Base-by-base conservation (phyloP, 2,329 filamentous ascomycete species). In the Dendrostoma leiphaemia region DNA sequence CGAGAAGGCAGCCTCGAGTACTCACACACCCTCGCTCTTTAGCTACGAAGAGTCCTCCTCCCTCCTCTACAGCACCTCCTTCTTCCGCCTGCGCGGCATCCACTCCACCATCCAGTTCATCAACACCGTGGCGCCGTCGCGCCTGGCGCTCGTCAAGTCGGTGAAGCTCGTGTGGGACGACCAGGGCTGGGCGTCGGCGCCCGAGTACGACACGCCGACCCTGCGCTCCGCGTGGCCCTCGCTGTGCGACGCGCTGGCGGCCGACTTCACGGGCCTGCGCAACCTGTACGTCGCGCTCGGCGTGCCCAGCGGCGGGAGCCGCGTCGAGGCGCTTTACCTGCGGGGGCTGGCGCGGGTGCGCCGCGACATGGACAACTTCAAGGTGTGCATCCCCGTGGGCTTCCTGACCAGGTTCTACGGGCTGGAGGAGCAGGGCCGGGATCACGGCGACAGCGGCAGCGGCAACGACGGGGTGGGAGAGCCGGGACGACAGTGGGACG, bases 21-120 rank as follows among this genome's bases (percentile, higher is more conserved):
- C n/a, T 19, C 35, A 49, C 34, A 38, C 51, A 41, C 29, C 19
- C 41, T 13, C 13, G 5, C 3, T 12, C 9, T 17, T 24, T 44
- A 58, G 56, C 43, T 58, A 51, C 48, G 32, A 47, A 23, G 56
- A 58, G 23, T 48, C 56, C 37, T 41, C 52, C 29, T 28, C 40
- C 21, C 34, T 55, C 34, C 52, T 58, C 31, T 58, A 58, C 52
- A 43, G 51, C 35, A 47, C 44, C 23, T 48, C 56, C 31, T 58
- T 58, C 52, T 58, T 58, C 56, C 56, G 56, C 43, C 52, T 58
- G 35, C 56, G 56, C 56, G 56, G 56, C n/a, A 58, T 58, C 37
- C 29, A 45, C 43, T n/a, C 47, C 9, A 58, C 52, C 1, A 51
- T 51, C 52, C 47, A 48, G 21, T 58, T 58, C 52, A 54, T 58